Base-by-base conservation (phyloP, 768 basidiomycete species). In the Hortiboletus campestris region DNA sequence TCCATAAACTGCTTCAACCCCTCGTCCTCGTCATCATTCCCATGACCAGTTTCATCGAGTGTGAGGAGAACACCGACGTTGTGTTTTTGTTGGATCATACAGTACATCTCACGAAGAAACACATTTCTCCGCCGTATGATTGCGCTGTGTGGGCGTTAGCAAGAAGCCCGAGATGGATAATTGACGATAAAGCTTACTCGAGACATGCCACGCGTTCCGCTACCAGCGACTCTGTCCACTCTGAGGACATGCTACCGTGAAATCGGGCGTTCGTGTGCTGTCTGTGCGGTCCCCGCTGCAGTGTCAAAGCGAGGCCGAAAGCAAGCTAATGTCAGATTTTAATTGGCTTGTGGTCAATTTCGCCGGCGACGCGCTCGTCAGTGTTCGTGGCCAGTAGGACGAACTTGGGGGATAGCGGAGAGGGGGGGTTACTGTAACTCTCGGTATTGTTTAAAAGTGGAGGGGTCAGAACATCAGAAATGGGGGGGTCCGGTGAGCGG, bases 31-130 rank as follows among this genome's bases (percentile, higher is more conserved):
- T 76, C 79, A 10, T 56, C 59, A 22, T 46, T 54, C 34, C 39
- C 51, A 29, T 20, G 6, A 28, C 75, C 76, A 46, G 76, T 69
- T 35, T 77, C 76, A 22, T 75, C 68, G 17, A 76, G 52, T 14
- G 65, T 57, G 31, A 80, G 64, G 38, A 78, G 58, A 34, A 73
- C 56, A 22, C 79, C 79, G 42, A 79, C 63, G 59, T 74, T 74
- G 49, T 80, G 74, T 63, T 81, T 80, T 53, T 76, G 76, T 53
- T 76, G 78, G 46, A 89, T 78, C 76, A 91, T 80, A 49, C 74
- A 71, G 72, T 81, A 87, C 83, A 91, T 84, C 68, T 90, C 81
- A 41, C 78, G 78, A 67, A 91, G 78, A 46, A 90, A 78, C 50
- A 75, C 84, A 84, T 88, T 86, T 69, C 89, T 77, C 61, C 83